Evolutionary conservation across 495 filamentous ascomycete genomes (phyloP), one percentile per base, ranked within the genome.

Genomic region (Daldinia bambusicola): DNA sequence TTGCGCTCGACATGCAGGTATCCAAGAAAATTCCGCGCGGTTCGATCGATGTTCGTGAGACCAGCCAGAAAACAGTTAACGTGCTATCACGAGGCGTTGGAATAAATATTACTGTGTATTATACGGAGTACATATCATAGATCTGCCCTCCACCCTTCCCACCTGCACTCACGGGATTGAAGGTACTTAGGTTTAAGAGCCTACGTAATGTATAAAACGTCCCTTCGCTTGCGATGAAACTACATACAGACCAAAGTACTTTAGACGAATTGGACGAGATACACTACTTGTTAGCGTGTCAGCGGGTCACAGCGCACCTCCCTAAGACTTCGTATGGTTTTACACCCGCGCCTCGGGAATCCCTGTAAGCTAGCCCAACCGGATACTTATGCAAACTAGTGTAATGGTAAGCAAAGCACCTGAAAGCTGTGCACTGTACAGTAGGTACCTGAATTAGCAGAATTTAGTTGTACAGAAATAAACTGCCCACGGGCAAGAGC

Each of bases 1-100:
- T 26, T 26, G 53, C 66, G 48, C 69, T 52, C 10, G 59, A 45
- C 9, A 52, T 73, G 70, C 70, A 69, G 50, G 66, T 69, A 61
- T 73, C 70, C 66, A 69, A 69, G 70, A 73, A 73, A 73, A 73
- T 73, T 69, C 70, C 70, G 70, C 43, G 66, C 70, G 66, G 62
- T 69, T 73, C 70, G 70, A 73, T 73, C 65, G 59, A 18, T 58
- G 61, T 69, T 69, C 58, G 61, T 65, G 61, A 64, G 65, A 67
- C 69, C 59, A 63, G 59, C 34, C 63, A 71, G 61, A 64, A 61
- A 67, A 63, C 59, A 63, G 59, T 26, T 67, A 71, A 38, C 48
- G n/a, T 60, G 22, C 26, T 45, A 52, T 7, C 50, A 53, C 50
- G 13, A 30, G 22, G 10, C 43, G 43, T 20, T 8, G 18, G 43